Evolutionary conservation across 164 flowering plant species (phyloP), one percentile per base, ranked within the genome.

Genomic region (Cinnamomum micranthum): DNA sequence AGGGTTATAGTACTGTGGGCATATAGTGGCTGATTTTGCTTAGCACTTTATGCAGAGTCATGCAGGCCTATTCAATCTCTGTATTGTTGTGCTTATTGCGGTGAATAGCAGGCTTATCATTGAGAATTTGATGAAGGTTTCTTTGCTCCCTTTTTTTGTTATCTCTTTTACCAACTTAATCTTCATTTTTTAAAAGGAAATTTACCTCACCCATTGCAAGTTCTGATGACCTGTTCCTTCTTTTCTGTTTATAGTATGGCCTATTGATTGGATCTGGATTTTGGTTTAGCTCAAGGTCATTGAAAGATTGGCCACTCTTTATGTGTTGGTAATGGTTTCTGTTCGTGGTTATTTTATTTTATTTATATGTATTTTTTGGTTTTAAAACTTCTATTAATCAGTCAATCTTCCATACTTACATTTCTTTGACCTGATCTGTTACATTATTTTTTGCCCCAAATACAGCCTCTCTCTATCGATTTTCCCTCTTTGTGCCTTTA

Each of bases 101-200:
- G 95, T 95, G 33, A 95, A 95, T 82, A 84, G 98, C 86, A 81
- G 99, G 78, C 97, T 92, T 71, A 95, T 95, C 76, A 92, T 95
- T 68, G 99, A 95, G 72, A 95, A 95, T 78, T 76, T 95, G 62
- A 95, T 95, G 97, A 95, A 95, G 98, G 99, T 95, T 71, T 63
- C 88, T 13, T 12, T 63, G 89, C n/a, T 12, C 15, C 31, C 69
- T 59, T 27, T 4, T 22, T 62, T 66, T 70, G 25, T 19, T 58
- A 25, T 12, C 27, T 51, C 64, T 12, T 28, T 60, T 77, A 19
- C 55, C 6, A 64, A 24, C n/a, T 52, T 22, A 19, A 65, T 28
- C 47, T 6, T 27, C 31, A 4, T 20, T 20, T 70, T n/a, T 28
- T 6, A 59, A 28, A 17, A 25, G 52, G 35, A 23, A 24, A 20